phyloP scores from a whole-genome alignment of 176 grass and related monocot genomes.

The Juncus effusus region DNA sequence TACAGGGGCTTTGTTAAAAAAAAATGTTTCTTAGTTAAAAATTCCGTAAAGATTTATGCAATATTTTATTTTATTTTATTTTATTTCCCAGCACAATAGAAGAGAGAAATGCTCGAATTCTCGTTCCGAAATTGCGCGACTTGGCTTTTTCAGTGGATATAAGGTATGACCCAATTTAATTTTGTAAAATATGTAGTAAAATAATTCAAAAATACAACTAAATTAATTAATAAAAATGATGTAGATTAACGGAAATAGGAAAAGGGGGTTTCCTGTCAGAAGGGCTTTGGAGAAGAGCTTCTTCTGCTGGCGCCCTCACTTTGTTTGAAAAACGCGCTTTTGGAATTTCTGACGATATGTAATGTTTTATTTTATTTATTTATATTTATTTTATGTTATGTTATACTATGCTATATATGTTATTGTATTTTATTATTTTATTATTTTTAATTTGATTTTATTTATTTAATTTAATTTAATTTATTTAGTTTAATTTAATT shows the following conservation, averaged over 20 bases:
- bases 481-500: too few species aligned
- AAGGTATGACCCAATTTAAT: conserved; percentile 38
- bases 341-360: conserved; percentile 94
- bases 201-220: too few species aligned
- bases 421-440: neutral
- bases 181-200: neutral
- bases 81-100: conserved; percentile 51
- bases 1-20: too few species aligned
- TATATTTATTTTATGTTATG: neutral
- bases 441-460: neutral
- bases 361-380: conserved; percentile 22
- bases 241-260: conserved; percentile 56
- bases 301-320: conserved; percentile 66
- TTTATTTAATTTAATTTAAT: neutral
- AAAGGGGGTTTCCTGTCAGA: conserved; percentile 50
- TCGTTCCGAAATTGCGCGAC: conserved; percentile 67
- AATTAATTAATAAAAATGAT: conserved; percentile 12
- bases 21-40: too few species aligned
- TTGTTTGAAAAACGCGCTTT: conserved; percentile 84
- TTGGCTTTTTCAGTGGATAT: conserved; percentile 95
- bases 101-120: conserved; percentile 61
- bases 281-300: conserved; percentile 72
- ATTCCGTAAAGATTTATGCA: too few species aligned
- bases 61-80: conserved; percentile 3
- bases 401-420: too few species aligned